Percentiles rank a stretch among this genome's conserved stretches.
Conservation (phyloP, 495 filamentous ascomycete species). For the Penicillium canariense region DNA sequence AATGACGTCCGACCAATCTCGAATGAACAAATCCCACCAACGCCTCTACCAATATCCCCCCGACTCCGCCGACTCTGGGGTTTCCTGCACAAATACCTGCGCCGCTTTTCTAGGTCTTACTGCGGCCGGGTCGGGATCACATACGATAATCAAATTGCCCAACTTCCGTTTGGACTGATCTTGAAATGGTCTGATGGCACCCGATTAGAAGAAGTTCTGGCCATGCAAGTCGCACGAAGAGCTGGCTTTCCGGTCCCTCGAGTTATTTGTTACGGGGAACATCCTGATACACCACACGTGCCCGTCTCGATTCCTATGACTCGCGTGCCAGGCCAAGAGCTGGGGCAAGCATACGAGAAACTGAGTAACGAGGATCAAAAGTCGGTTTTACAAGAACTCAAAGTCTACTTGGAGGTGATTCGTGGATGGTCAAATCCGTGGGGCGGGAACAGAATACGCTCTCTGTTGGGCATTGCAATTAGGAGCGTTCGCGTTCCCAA, state of each 20-base stretch:
- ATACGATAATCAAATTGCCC: constrained; percentile 30
- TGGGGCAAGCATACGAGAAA: constrained; percentile 27
- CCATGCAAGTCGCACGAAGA: constrained; percentile 28
- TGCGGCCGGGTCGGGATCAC: constrained; percentile 25
- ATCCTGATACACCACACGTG: constrained; percentile 33
- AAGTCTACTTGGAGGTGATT: constrained; percentile 21
- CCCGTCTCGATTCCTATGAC: constrained; percentile 38
- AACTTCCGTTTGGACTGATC: constrained; percentile 30
- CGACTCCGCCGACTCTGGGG: constrained; percentile 25
- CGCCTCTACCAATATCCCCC: constrained; percentile 15
- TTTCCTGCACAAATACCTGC: constrained; percentile 17
- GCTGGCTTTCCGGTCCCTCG: constrained; percentile 30
- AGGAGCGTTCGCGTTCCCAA: constrained; percentile 21
- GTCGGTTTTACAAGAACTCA: constrained; percentile 20
- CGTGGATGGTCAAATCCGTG: constrained; percentile 20
- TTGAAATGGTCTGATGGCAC: constrained; percentile 38
- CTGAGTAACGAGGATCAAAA: constrained; percentile 22
- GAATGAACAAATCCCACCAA: constrained; percentile 21
- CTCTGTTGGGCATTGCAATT: constrained; percentile 16
- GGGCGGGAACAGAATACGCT: constrained; percentile 13
- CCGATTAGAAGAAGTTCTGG: constrained; percentile 31
- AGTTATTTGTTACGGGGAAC: constrained; percentile 36
- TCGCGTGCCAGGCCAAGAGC: constrained; percentile 28
- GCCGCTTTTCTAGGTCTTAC: constrained; percentile 22
- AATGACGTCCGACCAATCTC: background rate